These are phyloP conservation scores for Globisporangium uncinulatum DNA, from an alignment of 352 stramenopile species.

Conservation along the genomic window DNA sequence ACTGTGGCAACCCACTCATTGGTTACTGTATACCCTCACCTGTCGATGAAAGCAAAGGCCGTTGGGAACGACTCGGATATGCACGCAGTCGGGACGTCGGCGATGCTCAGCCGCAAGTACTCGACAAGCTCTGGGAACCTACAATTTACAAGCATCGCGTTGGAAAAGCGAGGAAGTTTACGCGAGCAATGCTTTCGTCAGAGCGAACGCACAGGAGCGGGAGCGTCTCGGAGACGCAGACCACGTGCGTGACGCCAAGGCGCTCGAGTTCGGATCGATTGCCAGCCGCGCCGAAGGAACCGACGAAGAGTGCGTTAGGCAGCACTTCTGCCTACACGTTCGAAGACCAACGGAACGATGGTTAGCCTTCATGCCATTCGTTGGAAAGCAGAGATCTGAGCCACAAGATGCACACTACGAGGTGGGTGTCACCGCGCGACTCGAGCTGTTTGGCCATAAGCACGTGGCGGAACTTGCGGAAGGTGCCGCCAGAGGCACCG, in stretches of 20 bases:
- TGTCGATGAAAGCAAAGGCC: constrained; percentile 57
- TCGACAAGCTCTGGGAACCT: constrained; percentile 46
- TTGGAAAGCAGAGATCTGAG: not conserved
- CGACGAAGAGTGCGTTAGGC: constrained; percentile 46
- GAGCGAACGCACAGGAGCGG: constrained; percentile 25
- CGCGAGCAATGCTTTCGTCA: not conserved
- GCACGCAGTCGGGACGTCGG: constrained; percentile 28
- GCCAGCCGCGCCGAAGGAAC: constrained; percentile 53
- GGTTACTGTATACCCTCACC: constrained; percentile 13
- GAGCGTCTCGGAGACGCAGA: constrained; percentile 46
- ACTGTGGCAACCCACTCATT: no score
- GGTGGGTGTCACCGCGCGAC: constrained; percentile 22
- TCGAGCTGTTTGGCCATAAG: constrained; percentile 53
- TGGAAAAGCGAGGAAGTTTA: no score
- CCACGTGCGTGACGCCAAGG: constrained; percentile 45
- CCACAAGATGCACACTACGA: constrained; percentile 20
- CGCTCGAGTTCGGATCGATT: constrained; percentile 38
- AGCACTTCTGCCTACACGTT: constrained; percentile 21
- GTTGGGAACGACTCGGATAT: constrained; percentile 44
- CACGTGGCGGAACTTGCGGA: constrained; percentile 56
- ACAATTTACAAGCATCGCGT: not conserved
- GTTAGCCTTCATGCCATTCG: no score
- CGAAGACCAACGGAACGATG: no score
- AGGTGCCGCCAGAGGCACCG: constrained; percentile 6
- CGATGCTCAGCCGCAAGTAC: constrained; percentile 48